Percentiles rank a stretch among this genome's conserved stretches.
Evolutionary conservation across 139 green algal genomes (phyloP).

Genomic region (Micractinium sp.): DNA sequence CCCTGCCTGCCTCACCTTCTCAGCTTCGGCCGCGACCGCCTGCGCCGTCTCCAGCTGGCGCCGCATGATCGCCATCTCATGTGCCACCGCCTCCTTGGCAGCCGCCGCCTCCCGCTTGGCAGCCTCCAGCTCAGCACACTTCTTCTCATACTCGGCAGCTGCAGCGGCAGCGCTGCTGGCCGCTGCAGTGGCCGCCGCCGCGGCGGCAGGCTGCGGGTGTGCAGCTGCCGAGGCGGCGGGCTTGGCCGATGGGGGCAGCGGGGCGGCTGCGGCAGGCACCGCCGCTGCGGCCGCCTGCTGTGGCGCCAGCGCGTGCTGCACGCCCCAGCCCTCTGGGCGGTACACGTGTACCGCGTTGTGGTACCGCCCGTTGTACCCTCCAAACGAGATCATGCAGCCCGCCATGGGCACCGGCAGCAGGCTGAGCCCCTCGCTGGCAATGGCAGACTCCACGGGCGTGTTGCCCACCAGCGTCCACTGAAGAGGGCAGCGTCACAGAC

Average conservation of each 20-base stretch:
- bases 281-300: not conserved
- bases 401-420: conserved; percentile 54
- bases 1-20: conserved; percentile 39
- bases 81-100: conserved; percentile 64
- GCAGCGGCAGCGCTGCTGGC: not conserved
- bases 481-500: not conserved
- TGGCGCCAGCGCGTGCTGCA: not conserved
- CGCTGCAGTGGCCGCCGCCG: not conserved
- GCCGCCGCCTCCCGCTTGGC: conserved; percentile 51
- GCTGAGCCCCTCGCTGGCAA: conserved; percentile 55
- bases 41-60: conserved; percentile 72
- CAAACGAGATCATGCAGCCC: conserved; percentile 70
- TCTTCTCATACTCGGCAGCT: not conserved
- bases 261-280: not conserved
- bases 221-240: not conserved
- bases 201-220: not conserved
- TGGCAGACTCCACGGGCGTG: conserved; percentile 43
- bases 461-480: conserved; percentile 50
- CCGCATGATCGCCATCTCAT: conserved; percentile 80
- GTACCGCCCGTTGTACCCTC: conserved; percentile 80
- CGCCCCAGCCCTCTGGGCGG: conserved; percentile 33
- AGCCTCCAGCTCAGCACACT: conserved; percentile 41
- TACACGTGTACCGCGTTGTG: conserved; percentile 64
- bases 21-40: conserved; percentile 46
- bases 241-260: not conserved